Base-by-base conservation (phyloP, 2,329 filamentous ascomycete genomes). In the Exophiala bonariae region DNA sequence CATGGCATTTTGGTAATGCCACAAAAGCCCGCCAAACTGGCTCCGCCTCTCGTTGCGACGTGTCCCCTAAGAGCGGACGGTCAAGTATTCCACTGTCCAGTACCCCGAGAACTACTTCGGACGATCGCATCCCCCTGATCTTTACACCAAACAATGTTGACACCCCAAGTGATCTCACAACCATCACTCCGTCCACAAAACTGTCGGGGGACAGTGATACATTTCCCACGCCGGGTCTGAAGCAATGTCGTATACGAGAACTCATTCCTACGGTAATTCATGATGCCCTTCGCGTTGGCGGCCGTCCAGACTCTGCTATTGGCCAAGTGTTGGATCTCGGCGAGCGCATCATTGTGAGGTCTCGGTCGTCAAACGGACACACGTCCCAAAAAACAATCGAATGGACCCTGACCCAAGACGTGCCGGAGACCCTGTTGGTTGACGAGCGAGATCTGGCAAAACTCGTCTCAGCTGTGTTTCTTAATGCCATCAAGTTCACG, bases 401-500 rank as follows among this genome's bases (percentile, higher is more conserved):
- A 42, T 76, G 72, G 73, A 69, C 65, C 32, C 71, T 76, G n/a
- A 68, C 74, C 37, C 56, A 65, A 14, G 65, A 65, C 19, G 65
- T 76, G n/a, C 73, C 73, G 2, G 71, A 75, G 28, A 67, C 65
- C 3, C 57, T 75, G 22, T 66, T 70, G 36, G 72, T 82, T 35
- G 81, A 85, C 58, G 81, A 85, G 60, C 76, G 80, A 56, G 81
- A 85, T 50, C 65, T 85, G 28, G 76, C 77, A 35, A 85, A 85
- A 59, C 67, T 84, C 57, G 76, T 85, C 2, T 84, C 80, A 3
- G 83, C 80, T 53, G 76, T 85, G 2, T 77, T 82, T 33, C 59
- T 83, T 22, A 87, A 87, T 61, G 84, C 84, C 3, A 74, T 86
- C 58, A 87, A 87, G 61, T 87, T 87, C 59, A 87, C 84, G 0